phyloP scores from a whole-genome alignment of 768 basidiomycete genomes.

The Suillus alpinus region DNA sequence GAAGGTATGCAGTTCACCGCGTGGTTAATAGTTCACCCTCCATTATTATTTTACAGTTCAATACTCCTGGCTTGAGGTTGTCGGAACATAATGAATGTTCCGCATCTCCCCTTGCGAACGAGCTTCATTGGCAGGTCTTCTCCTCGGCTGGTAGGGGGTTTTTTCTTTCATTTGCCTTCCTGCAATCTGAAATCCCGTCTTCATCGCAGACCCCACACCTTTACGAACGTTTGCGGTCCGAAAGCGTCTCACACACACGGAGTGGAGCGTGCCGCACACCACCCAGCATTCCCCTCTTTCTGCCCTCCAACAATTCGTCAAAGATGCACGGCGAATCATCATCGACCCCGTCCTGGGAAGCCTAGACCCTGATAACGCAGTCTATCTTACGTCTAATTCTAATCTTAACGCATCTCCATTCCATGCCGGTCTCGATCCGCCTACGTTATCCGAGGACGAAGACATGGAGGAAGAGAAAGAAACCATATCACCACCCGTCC shows the following conservation, averaged over 20 bases:
- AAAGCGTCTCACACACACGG: conserved; percentile 34
- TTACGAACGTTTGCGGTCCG: conserved; percentile 46
- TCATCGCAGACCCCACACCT: conserved; percentile 48
- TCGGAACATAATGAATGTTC: conserved; percentile 47
- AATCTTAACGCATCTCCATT: conserved; percentile 23
- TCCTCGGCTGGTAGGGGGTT: conserved; percentile 47
- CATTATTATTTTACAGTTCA: conserved; percentile 31
- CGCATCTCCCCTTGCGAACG: conserved; percentile 37
- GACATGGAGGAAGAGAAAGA: conserved; percentile 9
- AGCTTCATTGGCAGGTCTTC: conserved; percentile 64
- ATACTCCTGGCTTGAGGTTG: conserved; percentile 33
- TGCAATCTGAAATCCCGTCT: conserved; percentile 4
- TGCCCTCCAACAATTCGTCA: conserved; percentile 57
- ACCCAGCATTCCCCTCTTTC: conserved; percentile 47
- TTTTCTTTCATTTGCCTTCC: background rate
- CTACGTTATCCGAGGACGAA: conserved; percentile 36
- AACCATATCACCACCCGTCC: conserved; percentile 9
- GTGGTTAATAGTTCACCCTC: conserved; percentile 11
- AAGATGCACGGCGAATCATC: conserved; percentile 46
- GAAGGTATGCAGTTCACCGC: conserved; percentile 30
- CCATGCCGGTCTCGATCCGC: conserved; percentile 14
- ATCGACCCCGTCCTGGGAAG: conserved; percentile 42
- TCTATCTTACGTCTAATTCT: conserved; percentile 27
- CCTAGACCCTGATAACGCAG: conserved; percentile 15
- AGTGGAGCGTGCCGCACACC: conserved; percentile 37